A percentile compares a stretch with the other conserved stretches of the same genome.
Conservation (phyloP, 2,329 filamentous ascomycete genomes). For the Cadophora luteo-olivacea region DNA sequence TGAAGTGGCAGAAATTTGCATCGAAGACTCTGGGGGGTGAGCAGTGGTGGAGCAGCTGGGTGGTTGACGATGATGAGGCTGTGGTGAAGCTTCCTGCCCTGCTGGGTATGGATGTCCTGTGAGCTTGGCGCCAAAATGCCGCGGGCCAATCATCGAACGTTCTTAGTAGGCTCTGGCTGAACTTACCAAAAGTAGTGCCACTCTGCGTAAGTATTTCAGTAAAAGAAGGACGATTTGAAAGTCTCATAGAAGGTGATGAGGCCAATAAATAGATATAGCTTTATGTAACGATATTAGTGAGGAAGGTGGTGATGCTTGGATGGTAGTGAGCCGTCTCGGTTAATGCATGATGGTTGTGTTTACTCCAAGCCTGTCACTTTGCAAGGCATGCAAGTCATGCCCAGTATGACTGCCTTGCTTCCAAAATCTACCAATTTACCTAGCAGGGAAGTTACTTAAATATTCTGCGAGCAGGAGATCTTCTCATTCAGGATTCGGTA, state of each 20-base stretch:
- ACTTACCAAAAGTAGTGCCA: no score
- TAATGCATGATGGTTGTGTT: not conserved
- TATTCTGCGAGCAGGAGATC: no score
- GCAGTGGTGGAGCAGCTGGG: not conserved
- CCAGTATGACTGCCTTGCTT: not conserved
- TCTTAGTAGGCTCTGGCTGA: not conserved
- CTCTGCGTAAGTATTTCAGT: no score
- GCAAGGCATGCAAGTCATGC: not conserved
- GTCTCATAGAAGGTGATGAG: no score
- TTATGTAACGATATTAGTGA: not conserved
- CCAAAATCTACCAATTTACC: no score
- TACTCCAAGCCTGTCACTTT: not conserved
- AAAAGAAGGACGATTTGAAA: no score
- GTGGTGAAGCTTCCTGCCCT: not conserved
- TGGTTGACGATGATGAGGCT: slow-evolving; percentile 2
- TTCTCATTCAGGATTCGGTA: no score
- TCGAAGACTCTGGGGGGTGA: not conserved
- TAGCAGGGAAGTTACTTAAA: no score
- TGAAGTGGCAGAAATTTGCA: not conserved
- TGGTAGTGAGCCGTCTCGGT: slow-evolving; percentile 7
- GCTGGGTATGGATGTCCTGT: not conserved
- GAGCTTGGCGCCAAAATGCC: not conserved
- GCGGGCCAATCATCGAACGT: slow-evolving; percentile 2
- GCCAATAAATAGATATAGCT: no score
- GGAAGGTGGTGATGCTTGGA: not conserved